Conservation (phyloP, 2,329 filamentous ascomycete species). For the Clonostachys solani region DNA sequence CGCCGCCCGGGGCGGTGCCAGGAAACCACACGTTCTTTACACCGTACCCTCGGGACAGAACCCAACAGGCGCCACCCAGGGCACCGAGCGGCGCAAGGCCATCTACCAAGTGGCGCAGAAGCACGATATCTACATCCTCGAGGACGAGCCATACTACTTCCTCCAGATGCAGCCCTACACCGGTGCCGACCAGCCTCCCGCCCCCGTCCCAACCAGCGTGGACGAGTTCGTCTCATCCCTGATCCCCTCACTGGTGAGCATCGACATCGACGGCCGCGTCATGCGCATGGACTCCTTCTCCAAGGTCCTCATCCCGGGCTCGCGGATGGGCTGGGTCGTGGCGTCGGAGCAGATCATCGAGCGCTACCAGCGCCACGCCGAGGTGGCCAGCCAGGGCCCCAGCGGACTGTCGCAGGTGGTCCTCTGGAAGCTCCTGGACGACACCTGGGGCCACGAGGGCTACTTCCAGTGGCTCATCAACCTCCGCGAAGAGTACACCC, state of each 20-base stretch:
- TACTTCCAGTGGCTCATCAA: conserved; percentile 88
- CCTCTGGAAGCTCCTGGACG: conserved; percentile 85
- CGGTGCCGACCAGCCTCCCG: conserved; percentile 31
- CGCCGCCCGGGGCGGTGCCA: conserved; percentile 31
- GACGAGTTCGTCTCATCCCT: conserved; percentile 65
- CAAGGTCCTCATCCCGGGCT: conserved; percentile 82
- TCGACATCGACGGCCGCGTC: conserved; percentile 85
- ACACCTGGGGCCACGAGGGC: conserved; percentile 88
- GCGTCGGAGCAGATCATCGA: conserved; percentile 81
- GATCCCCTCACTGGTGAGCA: conserved; percentile 66
- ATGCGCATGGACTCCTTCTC: conserved; percentile 91
- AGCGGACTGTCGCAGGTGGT: conserved; percentile 80
- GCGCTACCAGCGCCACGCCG: conserved; percentile 75
- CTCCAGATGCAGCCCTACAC: conserved; percentile 80
- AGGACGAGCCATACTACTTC: conserved; percentile 95
- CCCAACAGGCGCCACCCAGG: conserved; percentile 82
- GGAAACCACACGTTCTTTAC: conserved; percentile 53
- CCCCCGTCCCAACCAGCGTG: conserved; percentile 54
- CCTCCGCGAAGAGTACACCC: conserved; percentile 76
- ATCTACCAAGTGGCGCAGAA: conserved; percentile 77
- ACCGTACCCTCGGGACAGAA: conserved; percentile 78
- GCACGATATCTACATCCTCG: conserved; percentile 82
- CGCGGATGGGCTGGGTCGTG: conserved; percentile 84
- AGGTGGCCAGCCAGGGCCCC: conserved; percentile 81
- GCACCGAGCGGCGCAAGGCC: conserved; percentile 59